Evolutionary conservation across 768 basidiomycete genomes (phyloP).

Genomic region (Lentinula boryana): DNA sequence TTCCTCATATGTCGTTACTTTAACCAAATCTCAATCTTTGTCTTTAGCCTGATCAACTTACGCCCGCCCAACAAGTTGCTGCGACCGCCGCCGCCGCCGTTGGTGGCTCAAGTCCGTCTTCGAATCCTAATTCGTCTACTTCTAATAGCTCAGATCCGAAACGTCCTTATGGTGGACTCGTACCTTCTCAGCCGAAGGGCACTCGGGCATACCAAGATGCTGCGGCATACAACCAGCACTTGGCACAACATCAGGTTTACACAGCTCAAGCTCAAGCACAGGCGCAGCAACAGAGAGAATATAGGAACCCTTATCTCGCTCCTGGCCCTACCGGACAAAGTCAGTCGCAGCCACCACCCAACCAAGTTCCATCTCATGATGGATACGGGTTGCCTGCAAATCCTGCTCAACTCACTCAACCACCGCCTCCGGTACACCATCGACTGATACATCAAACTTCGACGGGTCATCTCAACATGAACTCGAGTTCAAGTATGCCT

Average conservation of each 20-base stretch:
- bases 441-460: conserved; percentile 47
- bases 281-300: conserved; percentile 50
- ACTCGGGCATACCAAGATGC: conserved; percentile 88
- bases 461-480: conserved; percentile 23
- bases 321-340: conserved; percentile 33
- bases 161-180: conserved; percentile 89
- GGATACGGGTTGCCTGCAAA: conserved; percentile 24
- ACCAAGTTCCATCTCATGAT: conserved; percentile 19
- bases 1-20: background rate
- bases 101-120: background rate
- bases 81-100: background rate
- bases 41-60: conserved; percentile 46
- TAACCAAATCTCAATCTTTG: background rate
- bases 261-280: conserved; percentile 82
- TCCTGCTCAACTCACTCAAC: conserved; percentile 26
- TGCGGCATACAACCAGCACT: conserved; percentile 89
- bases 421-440: conserved; percentile 27
- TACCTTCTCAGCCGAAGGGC: conserved; percentile 83
- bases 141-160: conserved; percentile 53
- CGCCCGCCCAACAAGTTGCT: conserved; percentile 17
- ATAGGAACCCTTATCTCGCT: conserved; percentile 79
- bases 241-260: conserved; percentile 90
- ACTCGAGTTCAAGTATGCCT: conserved; percentile 39
- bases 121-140: conserved; percentile 21
- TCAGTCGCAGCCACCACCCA: conserved; percentile 17